phyloP scores from a whole-genome alignment of 805 yeast species.

The Sugiyamaella smithiae region DNA sequence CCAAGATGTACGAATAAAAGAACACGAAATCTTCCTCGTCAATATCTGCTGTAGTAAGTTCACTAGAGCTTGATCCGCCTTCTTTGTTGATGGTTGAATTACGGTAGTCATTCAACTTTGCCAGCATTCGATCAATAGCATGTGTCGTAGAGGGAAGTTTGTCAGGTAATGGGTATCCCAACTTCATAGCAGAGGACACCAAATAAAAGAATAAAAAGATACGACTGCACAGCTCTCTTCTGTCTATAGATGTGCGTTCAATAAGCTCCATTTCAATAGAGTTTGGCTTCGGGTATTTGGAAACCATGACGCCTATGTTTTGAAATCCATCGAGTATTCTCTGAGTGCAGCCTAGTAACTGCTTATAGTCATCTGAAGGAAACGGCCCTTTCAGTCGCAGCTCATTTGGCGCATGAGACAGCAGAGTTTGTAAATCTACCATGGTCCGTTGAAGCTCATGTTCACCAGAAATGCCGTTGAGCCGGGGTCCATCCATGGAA shows the following conservation, averaged over 20 bases:
- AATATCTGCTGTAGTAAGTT: constrained; percentile 27
- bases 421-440: constrained; percentile 55
- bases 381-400: constrained; percentile 71
- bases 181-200: constrained; percentile 61
- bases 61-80: constrained; percentile 1
- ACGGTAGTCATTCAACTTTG: constrained; percentile 61
- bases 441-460: constrained; percentile 52
- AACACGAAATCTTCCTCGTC: constrained; percentile 72
- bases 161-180: constrained; percentile 75
- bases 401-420: constrained; percentile 74
- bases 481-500: constrained; percentile 11
- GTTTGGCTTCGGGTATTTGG: constrained; percentile 54
- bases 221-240: constrained; percentile 67
- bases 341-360: constrained; percentile 54
- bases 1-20: constrained; percentile 71
- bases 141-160: constrained; percentile 76
- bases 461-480: constrained; percentile 31
- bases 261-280: constrained; percentile 56
- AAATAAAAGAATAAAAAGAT: constrained; percentile 70
- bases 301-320: constrained; percentile 65
- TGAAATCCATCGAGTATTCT: constrained; percentile 71
- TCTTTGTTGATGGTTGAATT: constrained; percentile 34
- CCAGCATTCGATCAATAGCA: constrained; percentile 66
- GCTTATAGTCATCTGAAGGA: constrained; percentile 51
- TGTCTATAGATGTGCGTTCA: constrained; percentile 46